phyloP scores from a whole-genome alignment of 1,139 yeast genomes.

The Pichia sp. region DNA sequence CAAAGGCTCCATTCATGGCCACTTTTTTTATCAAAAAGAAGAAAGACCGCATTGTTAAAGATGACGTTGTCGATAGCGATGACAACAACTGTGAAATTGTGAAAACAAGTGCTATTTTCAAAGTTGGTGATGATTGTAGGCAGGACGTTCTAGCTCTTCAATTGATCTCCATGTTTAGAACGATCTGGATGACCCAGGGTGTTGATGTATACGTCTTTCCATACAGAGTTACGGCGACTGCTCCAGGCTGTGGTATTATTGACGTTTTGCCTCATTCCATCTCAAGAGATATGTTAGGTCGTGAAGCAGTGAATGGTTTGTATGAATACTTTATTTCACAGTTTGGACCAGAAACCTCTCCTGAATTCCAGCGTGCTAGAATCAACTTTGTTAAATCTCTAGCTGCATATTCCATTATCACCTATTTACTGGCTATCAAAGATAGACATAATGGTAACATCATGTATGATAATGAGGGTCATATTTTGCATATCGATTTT shows the following conservation, averaged over 20 bases:
- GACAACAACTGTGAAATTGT: constrained; percentile 26
- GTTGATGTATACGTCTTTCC: constrained; percentile 90
- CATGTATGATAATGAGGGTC: constrained; percentile 96
- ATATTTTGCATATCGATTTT: constrained; percentile 91
- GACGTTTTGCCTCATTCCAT: constrained; percentile 94
- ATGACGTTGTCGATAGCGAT: neutral
- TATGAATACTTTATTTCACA: constrained; percentile 89
- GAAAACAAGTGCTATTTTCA: constrained; percentile 86
- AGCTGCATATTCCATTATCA: constrained; percentile 93
- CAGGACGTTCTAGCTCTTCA: constrained; percentile 96
- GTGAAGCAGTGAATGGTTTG: constrained; percentile 97
- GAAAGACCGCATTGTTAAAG: constrained; percentile 34
- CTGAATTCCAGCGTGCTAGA: constrained; percentile 86
- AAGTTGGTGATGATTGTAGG: constrained; percentile 98
- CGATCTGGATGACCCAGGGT: constrained; percentile 85
- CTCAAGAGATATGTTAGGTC: constrained; percentile 96
- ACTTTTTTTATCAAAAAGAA: constrained; percentile 77
- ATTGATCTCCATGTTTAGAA: constrained; percentile 82
- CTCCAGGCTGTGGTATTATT: constrained; percentile 98
- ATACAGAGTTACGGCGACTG: constrained; percentile 94
- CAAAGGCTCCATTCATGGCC: constrained; percentile 98
- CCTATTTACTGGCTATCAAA: constrained; percentile 88
- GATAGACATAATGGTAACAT: constrained; percentile 99
- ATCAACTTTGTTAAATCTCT: constrained; percentile 88
- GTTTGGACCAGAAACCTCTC: constrained; percentile 88